phyloP scores from a whole-genome alignment of 192 early-diverging fungal genomes.

The Coemansia sp. region DNA sequence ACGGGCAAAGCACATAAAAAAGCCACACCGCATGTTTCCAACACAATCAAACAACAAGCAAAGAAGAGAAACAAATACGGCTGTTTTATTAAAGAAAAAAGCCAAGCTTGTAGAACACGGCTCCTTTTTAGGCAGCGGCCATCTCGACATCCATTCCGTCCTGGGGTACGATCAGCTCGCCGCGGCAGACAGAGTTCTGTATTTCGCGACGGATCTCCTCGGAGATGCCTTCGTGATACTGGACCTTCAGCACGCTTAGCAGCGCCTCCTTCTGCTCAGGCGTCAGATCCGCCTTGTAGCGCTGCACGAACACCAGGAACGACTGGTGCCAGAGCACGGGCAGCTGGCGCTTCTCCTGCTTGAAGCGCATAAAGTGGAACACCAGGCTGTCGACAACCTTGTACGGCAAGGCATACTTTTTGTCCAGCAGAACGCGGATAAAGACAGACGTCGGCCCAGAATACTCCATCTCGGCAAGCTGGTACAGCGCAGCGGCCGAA shows the following conservation, averaged over 20 bases:
- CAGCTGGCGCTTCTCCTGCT: slow-evolving; percentile 74
- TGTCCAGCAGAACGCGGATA: slow-evolving; percentile 93
- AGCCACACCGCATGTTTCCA: no score
- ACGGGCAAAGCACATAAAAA: no score
- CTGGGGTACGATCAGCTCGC: slow-evolving; percentile 62
- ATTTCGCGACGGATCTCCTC: slow-evolving; percentile 95
- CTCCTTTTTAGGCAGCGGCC: no score
- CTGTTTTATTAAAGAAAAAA: background rate
- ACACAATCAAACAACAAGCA: no score
- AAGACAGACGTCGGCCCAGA: slow-evolving; percentile 91
- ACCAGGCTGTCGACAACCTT: slow-evolving; percentile 95
- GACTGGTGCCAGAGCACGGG: slow-evolving; percentile 99
- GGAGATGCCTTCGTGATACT: slow-evolving; percentile 78
- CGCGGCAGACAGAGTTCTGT: slow-evolving; percentile 64
- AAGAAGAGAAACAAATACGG: no score
- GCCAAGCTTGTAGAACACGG: no score
- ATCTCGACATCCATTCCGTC: slow-evolving; percentile 56
- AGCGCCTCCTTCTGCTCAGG: slow-evolving; percentile 92
- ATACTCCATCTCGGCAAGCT: slow-evolving; percentile 97
- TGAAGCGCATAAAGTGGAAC: slow-evolving; percentile 93
- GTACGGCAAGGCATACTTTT: slow-evolving; percentile 97
- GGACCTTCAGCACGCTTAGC: slow-evolving; percentile 73
- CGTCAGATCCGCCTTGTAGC: slow-evolving; percentile 94
- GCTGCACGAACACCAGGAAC: slow-evolving; percentile 91
- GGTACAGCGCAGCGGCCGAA: slow-evolving; percentile 88